phyloP scores from a whole-genome alignment of 2,329 filamentous ascomycete species.

The Fusarium compactum region DNA sequence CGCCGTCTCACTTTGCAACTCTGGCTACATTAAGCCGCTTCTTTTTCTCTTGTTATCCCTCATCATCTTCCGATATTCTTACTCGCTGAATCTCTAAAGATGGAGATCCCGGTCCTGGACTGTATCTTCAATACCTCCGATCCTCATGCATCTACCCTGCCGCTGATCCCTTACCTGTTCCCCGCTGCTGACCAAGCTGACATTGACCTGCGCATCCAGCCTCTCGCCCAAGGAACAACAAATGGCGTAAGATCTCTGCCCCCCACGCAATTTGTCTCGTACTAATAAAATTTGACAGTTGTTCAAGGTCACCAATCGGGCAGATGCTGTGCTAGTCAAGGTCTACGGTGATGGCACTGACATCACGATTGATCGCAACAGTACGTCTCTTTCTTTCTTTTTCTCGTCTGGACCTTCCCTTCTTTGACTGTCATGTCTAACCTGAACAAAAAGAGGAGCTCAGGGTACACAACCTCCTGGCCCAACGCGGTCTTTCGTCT shows the following conservation, averaged over 20 bases:
- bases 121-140: constrained; percentile 29
- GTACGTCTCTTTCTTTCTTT: constrained; percentile 26
- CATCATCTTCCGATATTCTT: neutral
- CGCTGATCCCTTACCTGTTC: constrained; percentile 28
- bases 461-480: constrained; percentile 33
- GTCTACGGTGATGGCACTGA: constrained; percentile 42
- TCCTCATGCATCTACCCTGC: constrained; percentile 21
- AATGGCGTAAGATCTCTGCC: constrained; percentile 30
- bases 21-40: neutral
- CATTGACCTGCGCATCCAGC: constrained; percentile 10
- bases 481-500: constrained; percentile 33
- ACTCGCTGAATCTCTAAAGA: constrained; percentile 7
- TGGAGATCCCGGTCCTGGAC: constrained; percentile 32
- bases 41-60: neutral
- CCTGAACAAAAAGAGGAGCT: constrained; percentile 38
- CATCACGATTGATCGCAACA: constrained; percentile 40
- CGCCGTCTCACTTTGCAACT: neutral
- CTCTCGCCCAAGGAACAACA: constrained; percentile 38
- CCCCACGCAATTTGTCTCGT: neutral
- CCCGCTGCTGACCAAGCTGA: neutral
- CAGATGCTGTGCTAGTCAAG: constrained; percentile 32
- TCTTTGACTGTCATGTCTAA: constrained; percentile 22
- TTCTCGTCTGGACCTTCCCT: constrained; percentile 7
- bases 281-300: constrained; percentile 31
- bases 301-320: constrained; percentile 29